Percentiles rank a stretch among this genome's conserved stretches.
Evolutionary conservation across 1,284 basidiomycete species (phyloP).

Genomic region (Inonotus obliquus): DNA sequence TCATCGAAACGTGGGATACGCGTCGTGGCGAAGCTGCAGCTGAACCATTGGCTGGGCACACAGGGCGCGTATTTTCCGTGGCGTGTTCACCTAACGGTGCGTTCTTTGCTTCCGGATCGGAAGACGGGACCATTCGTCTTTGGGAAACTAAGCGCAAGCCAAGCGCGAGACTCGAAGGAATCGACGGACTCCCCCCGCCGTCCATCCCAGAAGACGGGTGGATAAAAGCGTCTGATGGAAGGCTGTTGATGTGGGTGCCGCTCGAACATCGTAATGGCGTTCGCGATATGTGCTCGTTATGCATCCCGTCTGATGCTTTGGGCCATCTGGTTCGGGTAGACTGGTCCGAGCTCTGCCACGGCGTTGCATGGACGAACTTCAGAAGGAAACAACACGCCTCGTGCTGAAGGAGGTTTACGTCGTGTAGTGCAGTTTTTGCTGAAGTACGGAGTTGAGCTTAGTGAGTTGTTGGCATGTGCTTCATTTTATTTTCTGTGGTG

Average conservation of each 20-base stretch:
- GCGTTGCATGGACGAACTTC: neutral
- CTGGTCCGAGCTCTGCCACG: neutral
- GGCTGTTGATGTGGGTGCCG: conserved; percentile 11
- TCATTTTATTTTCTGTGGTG: too few species aligned
- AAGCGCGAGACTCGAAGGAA: neutral
- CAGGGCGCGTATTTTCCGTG: conserved; percentile 12
- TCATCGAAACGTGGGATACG: conserved; percentile 21
- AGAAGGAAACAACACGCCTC: neutral
- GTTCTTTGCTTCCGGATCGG: conserved; percentile 8
- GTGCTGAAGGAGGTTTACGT: too few species aligned
- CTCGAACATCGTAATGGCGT: conserved; percentile 2
- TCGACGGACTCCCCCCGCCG: neutral
- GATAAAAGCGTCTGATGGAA: neutral
- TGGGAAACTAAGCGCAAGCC: neutral
- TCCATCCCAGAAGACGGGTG: conserved; percentile 6
- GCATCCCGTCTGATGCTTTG: neutral
- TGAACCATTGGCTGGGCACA: conserved; percentile 17
- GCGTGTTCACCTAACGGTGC: conserved; percentile 12
- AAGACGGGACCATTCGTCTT: neutral
- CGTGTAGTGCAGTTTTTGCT: too few species aligned
- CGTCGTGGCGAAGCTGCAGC: conserved; percentile 3
- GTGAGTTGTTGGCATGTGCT: too few species aligned
- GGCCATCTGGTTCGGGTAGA: neutral
- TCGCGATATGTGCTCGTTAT: neutral
- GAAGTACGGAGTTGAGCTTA: too few species aligned